phyloP scores from a whole-genome alignment of 768 basidiomycete genomes.

The Tylopilus sp. region DNA sequence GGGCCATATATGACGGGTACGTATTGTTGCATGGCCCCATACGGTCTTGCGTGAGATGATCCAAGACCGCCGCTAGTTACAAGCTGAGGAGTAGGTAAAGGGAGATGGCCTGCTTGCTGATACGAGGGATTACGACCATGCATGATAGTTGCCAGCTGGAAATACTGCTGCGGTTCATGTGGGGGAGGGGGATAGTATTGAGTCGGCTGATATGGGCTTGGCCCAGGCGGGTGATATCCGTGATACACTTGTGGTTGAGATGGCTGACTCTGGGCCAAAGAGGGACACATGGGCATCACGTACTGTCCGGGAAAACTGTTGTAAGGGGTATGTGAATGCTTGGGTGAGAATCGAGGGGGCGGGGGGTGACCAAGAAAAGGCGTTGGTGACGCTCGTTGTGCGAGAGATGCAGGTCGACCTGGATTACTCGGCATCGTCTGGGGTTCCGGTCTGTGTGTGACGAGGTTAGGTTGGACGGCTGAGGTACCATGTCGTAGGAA shows the following conservation, averaged over 20 bases:
- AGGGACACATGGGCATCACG: conserved; percentile 42
- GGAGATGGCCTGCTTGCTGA: conserved; percentile 19
- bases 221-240: conserved; percentile 34
- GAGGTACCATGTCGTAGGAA: not conserved
- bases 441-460: not conserved
- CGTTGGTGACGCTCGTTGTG: conserved; percentile 4
- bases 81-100: conserved; percentile 23
- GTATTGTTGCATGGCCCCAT: too few species aligned
- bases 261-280: conserved; percentile 25
- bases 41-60: too few species aligned
- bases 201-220: conserved; percentile 37
- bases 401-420: not conserved
- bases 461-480: not conserved
- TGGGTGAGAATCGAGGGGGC: conserved; percentile 21
- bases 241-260: conserved; percentile 34
- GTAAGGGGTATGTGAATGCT: conserved; percentile 33
- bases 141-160: conserved; percentile 35
- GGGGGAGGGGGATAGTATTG: conserved; percentile 40
- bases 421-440: not conserved
- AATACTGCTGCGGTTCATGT: conserved; percentile 34
- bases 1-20: too few species aligned
- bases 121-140: conserved; percentile 31
- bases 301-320: conserved; percentile 43
- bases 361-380: conserved; percentile 23
- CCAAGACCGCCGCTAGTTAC: conserved; percentile 4